Percentiles rank a stretch among this genome's conserved stretches.
Evolutionary conservation across 371 early-diverging fungal genomes (phyloP).

Genomic region (Actinomortierella ambigua): DNA sequence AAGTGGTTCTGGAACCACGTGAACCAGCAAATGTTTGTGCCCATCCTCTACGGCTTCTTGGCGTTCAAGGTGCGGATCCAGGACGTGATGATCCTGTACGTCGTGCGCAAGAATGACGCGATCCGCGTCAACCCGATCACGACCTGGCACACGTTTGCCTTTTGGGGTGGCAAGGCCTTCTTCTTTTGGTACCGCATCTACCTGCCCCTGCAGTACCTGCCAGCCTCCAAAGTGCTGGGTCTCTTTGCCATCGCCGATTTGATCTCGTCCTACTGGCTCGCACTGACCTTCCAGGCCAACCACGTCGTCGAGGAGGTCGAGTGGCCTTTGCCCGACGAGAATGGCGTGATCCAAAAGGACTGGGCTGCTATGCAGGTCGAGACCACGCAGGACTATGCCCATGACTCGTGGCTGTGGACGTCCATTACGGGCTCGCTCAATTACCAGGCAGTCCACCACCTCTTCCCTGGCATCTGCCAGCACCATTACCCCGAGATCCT

Average conservation of each 20-base stretch:
- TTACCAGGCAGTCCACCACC: constrained; percentile 65
- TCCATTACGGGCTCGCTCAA: constrained; percentile 60
- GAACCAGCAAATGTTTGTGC: constrained; percentile 57
- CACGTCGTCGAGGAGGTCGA: constrained; percentile 61
- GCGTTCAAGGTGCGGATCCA: constrained; percentile 61
- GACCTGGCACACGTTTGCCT: constrained; percentile 50
- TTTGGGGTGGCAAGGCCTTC: constrained; percentile 64
- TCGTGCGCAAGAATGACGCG: constrained; percentile 50
- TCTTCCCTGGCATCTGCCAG: constrained; percentile 64
- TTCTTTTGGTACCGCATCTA: constrained; percentile 56
- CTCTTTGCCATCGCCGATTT: constrained; percentile 53
- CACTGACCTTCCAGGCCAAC: constrained; percentile 66
- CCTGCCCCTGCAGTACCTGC: constrained; percentile 47
- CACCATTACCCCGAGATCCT: constrained; percentile 57
- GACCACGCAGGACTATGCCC: constrained; percentile 67
- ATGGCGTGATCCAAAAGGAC: constrained; percentile 52
- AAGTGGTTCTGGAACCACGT: constrained; percentile 55
- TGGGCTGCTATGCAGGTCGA: constrained; percentile 66
- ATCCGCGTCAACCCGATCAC: constrained; percentile 57
- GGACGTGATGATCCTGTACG: constrained; percentile 56
- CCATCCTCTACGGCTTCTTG: constrained; percentile 56
- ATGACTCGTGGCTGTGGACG: constrained; percentile 57
- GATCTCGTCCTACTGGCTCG: constrained; percentile 57
- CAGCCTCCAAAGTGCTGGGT: constrained; percentile 39
- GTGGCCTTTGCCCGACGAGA: constrained; percentile 56